Percentiles rank a stretch among this genome's conserved stretches.
Evolutionary conservation across 768 basidiomycete species (phyloP).

Genomic region (Hemileccinum impolitum): DNA sequence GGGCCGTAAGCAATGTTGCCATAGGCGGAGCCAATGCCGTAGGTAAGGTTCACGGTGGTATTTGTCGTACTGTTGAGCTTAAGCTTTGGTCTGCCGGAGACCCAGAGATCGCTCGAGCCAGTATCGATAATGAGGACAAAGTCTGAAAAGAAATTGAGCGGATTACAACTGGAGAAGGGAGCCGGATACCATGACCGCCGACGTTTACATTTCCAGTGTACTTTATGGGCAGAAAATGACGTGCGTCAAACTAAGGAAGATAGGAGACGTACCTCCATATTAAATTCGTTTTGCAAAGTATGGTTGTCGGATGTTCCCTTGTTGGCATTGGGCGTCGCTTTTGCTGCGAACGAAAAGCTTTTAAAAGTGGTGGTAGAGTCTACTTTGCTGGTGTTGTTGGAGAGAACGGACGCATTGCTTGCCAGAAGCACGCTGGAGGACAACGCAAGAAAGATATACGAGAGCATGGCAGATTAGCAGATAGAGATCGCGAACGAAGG

Average conservation of each 20-base stretch:
- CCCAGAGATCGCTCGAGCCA: constrained; percentile 32
- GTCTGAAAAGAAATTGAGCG: constrained; percentile 12
- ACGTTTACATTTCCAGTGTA: constrained; percentile 30
- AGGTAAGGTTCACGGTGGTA: constrained; percentile 30
- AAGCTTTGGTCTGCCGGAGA: constrained; percentile 18
- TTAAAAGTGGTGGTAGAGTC: constrained; percentile 5
- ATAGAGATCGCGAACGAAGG: not conserved
- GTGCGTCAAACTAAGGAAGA: not conserved
- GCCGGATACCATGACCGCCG: constrained; percentile 25
- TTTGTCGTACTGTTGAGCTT: constrained; percentile 30
- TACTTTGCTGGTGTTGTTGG: not conserved
- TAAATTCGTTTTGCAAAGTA: constrained; percentile 20
- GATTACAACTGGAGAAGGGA: not conserved
- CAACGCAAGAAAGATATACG: constrained; percentile 4
- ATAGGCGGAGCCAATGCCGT: constrained; percentile 37
- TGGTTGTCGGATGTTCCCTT: constrained; percentile 23
- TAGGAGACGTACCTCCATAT: constrained; percentile 25
- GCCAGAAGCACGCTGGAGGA: constrained; percentile 29
- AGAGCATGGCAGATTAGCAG: constrained; percentile 13
- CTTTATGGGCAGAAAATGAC: constrained; percentile 10
- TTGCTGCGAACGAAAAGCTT: constrained; percentile 22
- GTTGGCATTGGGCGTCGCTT: constrained; percentile 12
- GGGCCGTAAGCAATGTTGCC: constrained; percentile 36
- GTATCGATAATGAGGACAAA: constrained; percentile 29
- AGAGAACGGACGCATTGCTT: constrained; percentile 26